Conservation (phyloP, 371 early-diverging fungal species). For the Rhizomucor pusillus region DNA sequence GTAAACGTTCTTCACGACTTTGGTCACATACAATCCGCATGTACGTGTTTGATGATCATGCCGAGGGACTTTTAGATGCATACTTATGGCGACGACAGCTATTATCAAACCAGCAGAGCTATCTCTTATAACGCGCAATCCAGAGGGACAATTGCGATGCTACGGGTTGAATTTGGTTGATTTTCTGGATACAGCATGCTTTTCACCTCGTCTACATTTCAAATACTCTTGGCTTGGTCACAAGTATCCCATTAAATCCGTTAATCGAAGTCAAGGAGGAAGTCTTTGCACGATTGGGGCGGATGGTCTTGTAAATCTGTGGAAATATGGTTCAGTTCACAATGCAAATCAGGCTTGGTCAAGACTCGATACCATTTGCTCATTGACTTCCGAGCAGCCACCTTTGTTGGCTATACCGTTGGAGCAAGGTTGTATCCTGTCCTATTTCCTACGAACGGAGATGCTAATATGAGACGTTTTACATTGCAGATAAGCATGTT, state of each 20-base stretch:
- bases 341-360: neutral
- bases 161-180: constrained; percentile 77
- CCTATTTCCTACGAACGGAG: too few relatives aligned
- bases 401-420: constrained; percentile 24
- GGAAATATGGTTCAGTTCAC: constrained; percentile 49
- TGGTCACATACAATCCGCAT: constrained; percentile 41
- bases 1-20: constrained; percentile 59
- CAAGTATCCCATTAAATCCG: constrained; percentile 38
- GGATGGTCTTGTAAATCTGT: constrained; percentile 55
- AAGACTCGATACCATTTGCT: constrained; percentile 25
- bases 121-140: constrained; percentile 55
- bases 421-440: constrained; percentile 29
- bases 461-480: too few relatives aligned
- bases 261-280: constrained; percentile 42
- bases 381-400: constrained; percentile 15
- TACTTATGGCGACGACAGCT: constrained; percentile 23
- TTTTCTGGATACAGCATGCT: constrained; percentile 66
- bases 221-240: constrained; percentile 73
- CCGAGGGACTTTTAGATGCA: neutral
- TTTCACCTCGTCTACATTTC: constrained; percentile 55
- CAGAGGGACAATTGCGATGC: constrained; percentile 60
- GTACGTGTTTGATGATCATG: constrained; percentile 16
- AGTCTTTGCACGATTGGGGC: constrained; percentile 51
- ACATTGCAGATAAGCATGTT: constrained; percentile 26
- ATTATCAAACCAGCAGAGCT: constrained; percentile 71